phyloP scores from a whole-genome alignment of 1,139 yeast species.

The Geotrichum reessii region DNA sequence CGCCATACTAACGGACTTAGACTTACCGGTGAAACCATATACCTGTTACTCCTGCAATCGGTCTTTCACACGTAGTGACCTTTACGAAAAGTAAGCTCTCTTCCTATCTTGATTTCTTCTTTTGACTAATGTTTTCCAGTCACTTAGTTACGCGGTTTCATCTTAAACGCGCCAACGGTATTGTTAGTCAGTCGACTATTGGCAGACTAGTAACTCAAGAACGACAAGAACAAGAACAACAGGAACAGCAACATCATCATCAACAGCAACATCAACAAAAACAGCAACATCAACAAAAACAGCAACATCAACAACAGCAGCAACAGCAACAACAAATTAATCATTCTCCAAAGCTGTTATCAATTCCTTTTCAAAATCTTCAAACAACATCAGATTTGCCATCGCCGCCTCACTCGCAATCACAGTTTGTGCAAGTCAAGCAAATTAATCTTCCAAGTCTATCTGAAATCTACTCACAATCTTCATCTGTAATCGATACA shows the following conservation, averaged over 20 bases:
- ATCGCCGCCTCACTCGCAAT: background rate
- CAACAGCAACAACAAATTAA: background rate
- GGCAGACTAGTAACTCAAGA: background rate
- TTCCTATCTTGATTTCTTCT: background rate
- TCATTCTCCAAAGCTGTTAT: background rate
- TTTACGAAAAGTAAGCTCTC: constrained; percentile 15
- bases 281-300: background rate
- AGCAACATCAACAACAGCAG: background rate
- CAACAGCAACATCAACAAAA: background rate
- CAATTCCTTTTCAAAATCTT: background rate
- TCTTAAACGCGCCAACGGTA: constrained; percentile 14
- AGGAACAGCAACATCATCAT: background rate
- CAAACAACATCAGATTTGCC: background rate
- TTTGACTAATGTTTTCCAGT: background rate
- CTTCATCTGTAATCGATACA: background rate
- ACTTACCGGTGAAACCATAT: constrained; percentile 18
- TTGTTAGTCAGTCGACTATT: background rate
- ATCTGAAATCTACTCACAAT: background rate
- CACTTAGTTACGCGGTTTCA: constrained; percentile 18
- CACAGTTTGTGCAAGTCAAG: background rate
- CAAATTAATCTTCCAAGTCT: constrained; percentile 4
- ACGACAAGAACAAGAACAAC: background rate
- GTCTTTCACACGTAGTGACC: constrained; percentile 17
- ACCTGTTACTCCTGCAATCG: constrained; percentile 18
- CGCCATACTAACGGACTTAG: constrained; percentile 1